phyloP scores from a whole-genome alignment of 1,284 basidiomycete genomes.

The Coniferiporia weirii region DNA sequence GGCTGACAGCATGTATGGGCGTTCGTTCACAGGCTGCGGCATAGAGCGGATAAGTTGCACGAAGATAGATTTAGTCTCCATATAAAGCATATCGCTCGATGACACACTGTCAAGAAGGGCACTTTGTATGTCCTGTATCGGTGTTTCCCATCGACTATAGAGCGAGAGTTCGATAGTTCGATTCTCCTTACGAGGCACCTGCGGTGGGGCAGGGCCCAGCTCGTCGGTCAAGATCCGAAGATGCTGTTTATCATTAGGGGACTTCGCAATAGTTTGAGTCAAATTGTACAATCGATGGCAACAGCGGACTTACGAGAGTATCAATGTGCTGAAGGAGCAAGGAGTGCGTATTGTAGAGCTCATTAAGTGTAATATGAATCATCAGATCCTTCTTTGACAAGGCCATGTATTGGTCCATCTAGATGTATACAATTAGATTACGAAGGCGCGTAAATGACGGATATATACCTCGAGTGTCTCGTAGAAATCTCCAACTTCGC shows the following conservation, averaged over 20 bases:
- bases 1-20: constrained; percentile 83
- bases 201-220: constrained; percentile 85
- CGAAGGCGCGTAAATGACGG: background rate
- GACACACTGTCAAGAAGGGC: constrained; percentile 98
- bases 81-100: constrained; percentile 97
- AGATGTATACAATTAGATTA: constrained; percentile 9
- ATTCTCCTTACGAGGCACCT: constrained; percentile 98
- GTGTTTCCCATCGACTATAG: constrained; percentile 98
- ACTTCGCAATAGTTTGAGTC: constrained; percentile 42
- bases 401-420: constrained; percentile 99
- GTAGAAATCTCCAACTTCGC: constrained; percentile 99
- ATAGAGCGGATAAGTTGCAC: constrained; percentile 96
- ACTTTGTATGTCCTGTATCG: constrained; percentile 94
- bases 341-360: constrained; percentile 97
- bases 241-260: constrained; percentile 96
- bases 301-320: constrained; percentile 62
- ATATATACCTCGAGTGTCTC: constrained; percentile 87
- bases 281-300: constrained; percentile 7
- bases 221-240: constrained; percentile 95
- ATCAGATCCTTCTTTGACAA: constrained; percentile 97
- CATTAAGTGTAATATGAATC: constrained; percentile 99
- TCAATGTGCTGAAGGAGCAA: constrained; percentile 94
- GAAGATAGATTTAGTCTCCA: constrained; percentile 99
- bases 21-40: constrained; percentile 76
- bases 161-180: constrained; percentile 87